Conservation (phyloP, 306 rosid species). For the Acacia crassicarpa region DNA sequence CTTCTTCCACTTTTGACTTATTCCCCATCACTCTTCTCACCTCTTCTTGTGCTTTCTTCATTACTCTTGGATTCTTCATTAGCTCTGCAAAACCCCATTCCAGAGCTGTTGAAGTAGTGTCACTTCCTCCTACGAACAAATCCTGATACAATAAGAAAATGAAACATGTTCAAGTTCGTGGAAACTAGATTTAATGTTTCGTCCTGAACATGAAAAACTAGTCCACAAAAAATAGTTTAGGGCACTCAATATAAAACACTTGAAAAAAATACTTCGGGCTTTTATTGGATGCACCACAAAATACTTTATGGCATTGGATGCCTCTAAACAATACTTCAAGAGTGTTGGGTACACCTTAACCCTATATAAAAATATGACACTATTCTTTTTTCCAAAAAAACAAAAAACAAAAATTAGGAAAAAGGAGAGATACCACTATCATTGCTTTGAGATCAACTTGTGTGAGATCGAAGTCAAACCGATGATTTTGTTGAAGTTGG, state of each 20-base stretch:
- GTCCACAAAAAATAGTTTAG: no score
- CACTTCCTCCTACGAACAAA: conserved; percentile 25
- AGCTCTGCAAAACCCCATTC: conserved; percentile 40
- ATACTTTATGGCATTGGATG: no score
- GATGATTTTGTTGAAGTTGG: conserved; percentile 29
- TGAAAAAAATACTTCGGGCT: no score
- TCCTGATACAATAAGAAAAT: conserved; percentile 9
- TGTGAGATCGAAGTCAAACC: conserved; percentile 29
- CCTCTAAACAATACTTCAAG: no score
- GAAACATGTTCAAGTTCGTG: background rate
- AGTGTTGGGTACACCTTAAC: no score
- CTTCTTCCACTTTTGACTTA: conserved; percentile 28
- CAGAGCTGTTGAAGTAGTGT: conserved; percentile 13
- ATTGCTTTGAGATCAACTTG: conserved; percentile 26
- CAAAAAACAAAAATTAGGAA: no score
- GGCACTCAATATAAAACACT: no score
- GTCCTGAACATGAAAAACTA: no score
- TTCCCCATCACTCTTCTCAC: conserved; percentile 29
- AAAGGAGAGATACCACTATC: conserved; percentile 9
- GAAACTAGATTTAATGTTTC: no score
- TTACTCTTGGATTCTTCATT: conserved; percentile 6
- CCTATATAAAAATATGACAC: no score
- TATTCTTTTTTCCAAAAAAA: no score
- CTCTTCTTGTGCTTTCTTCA: conserved; percentile 44
- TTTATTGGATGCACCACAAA: no score